phyloP scores from a whole-genome alignment of 345 rosid species.

The Populus nigra region DNA sequence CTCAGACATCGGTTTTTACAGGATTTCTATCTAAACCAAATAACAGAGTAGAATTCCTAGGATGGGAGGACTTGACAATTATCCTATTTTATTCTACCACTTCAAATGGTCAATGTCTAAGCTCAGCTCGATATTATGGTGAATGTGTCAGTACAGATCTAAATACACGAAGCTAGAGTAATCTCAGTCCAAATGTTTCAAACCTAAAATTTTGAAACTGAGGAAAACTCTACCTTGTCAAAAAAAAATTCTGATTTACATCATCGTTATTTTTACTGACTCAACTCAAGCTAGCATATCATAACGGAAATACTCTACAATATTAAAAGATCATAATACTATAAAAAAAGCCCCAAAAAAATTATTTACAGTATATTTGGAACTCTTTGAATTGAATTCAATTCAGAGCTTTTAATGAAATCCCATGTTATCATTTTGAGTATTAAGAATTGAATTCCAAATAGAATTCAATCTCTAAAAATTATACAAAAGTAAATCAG shows the following conservation, averaged over 20 bases:
- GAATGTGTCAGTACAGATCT: not conserved
- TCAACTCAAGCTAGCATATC: not conserved
- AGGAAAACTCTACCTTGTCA: not conserved
- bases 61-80: not conserved
- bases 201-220: not conserved
- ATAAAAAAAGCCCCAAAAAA: not conserved
- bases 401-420: too few relatives aligned
- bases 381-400: too few relatives aligned
- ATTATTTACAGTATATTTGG: too few relatives aligned
- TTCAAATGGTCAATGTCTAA: not conserved
- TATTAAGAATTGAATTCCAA: too few relatives aligned
- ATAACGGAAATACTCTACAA: not conserved
- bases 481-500: too few relatives aligned
- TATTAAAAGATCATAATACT: not conserved
- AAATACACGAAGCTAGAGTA: not conserved
- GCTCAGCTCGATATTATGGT: not conserved
- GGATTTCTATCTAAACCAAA: not conserved
- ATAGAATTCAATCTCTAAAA: too few relatives aligned
- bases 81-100: not conserved
- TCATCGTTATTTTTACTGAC: not conserved
- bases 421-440: too few relatives aligned
- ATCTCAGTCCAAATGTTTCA: not conserved
- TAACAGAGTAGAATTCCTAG: not conserved
- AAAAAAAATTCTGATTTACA: not conserved
- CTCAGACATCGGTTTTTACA: not conserved